Conservation (phyloP, 257 asterid genomes). For the Solanum verrucosum region DNA sequence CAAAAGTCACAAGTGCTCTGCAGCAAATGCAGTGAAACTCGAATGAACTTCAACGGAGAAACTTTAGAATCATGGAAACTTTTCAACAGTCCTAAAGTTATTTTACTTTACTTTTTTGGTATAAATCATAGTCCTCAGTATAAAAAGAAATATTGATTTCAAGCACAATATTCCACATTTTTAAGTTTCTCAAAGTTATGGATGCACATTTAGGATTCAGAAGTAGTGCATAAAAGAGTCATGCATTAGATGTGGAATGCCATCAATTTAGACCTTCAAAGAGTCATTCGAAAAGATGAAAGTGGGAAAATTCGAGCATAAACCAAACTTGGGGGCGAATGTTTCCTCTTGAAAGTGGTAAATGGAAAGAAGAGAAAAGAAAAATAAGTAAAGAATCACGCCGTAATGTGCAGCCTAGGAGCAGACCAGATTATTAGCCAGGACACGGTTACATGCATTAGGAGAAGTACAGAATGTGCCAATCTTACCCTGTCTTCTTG, state of each 20-base stretch:
- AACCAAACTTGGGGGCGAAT: neutral
- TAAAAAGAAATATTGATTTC: neutral
- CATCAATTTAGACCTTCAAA: neutral
- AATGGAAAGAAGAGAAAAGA: neutral
- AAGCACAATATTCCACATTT: neutral
- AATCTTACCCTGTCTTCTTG: slow-evolving; percentile 65
- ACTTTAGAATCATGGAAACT: neutral
- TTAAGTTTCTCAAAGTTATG: neutral
- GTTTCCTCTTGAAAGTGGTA: neutral
- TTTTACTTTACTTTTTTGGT: neutral
- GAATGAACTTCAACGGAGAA: neutral
- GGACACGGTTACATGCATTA: neutral
- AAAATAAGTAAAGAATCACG: neutral
- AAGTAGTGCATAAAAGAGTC: neutral
- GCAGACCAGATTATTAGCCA: neutral
- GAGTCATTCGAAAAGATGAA: neutral
- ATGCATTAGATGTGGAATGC: neutral
- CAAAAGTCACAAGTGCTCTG: slow-evolving; percentile 73
- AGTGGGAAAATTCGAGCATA: neutral
- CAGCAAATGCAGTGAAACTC: slow-evolving; percentile 2
- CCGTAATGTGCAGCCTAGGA: neutral
- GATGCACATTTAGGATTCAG: neutral
- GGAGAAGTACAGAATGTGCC: neutral
- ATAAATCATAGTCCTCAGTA: neutral
- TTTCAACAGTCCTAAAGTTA: neutral